phyloP scores from a whole-genome alignment of 129 eudicot species.

The Lactuca sativa region DNA sequence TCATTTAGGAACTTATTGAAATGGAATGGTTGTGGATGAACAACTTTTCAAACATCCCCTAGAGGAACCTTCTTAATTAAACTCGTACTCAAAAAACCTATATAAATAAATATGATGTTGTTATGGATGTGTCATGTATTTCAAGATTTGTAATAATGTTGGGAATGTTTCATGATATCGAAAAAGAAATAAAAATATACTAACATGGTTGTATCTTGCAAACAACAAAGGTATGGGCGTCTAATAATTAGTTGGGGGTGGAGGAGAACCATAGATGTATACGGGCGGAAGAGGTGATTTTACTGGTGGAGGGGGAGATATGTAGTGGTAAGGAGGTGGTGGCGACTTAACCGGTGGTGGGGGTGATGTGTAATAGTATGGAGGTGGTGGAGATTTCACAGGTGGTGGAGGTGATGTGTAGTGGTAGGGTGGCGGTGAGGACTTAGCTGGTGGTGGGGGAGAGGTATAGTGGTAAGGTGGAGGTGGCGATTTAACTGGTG shows the following conservation, averaged over 20 bases:
- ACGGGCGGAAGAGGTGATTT: slow-evolving; percentile 10
- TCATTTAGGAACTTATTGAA: slow-evolving; percentile 34
- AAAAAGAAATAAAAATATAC: not conserved
- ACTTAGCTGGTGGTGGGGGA: slow-evolving; percentile 5
- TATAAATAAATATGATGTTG: not conserved
- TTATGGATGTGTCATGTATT: not conserved
- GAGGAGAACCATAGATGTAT: slow-evolving; percentile 24
- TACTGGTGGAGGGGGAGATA: slow-evolving; percentile 26
- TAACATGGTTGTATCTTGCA: slow-evolving; percentile 6
- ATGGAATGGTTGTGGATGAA: slow-evolving; percentile 10
- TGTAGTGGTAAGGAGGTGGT: slow-evolving; percentile 25
- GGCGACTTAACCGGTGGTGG: slow-evolving; percentile 18
- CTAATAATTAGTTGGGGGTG: slow-evolving; percentile 33
- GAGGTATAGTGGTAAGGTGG: slow-evolving; percentile 28
- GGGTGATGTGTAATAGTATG: not conserved
- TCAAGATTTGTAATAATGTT: not conserved
- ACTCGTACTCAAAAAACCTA: slow-evolving; percentile 23
- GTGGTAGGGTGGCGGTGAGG: slow-evolving; percentile 23
- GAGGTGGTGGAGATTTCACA: slow-evolving; percentile 10
- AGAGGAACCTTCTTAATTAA: slow-evolving; percentile 30
- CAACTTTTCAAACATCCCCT: slow-evolving; percentile 30
- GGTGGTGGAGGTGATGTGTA: slow-evolving; percentile 38
- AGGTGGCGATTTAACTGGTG: slow-evolving; percentile 15
- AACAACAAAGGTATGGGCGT: not conserved
- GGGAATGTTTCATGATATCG: not conserved